These are phyloP conservation scores for Alternaria triticina DNA, from an alignment of 2,329 filamentous ascomycete genomes.

Conservation along the genomic window DNA sequence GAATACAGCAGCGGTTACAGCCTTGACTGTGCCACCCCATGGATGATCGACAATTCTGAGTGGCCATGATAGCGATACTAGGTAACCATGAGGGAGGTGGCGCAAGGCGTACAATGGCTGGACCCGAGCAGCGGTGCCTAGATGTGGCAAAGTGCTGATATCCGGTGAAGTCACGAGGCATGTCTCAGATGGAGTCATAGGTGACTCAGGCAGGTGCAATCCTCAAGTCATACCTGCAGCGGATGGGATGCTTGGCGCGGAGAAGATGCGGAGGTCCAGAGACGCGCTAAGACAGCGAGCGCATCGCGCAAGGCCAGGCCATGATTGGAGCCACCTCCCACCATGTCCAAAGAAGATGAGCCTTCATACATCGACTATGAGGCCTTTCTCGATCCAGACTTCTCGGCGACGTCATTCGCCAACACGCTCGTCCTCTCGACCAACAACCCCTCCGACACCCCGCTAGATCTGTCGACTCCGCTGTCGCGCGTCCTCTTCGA, in stretches of 20 bases:
- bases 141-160: constrained; percentile 1
- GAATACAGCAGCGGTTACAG: not conserved
- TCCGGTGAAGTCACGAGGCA: not conserved
- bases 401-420: constrained; percentile 82
- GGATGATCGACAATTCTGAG: not conserved
- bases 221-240: not conserved
- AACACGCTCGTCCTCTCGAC: constrained; percentile 87
- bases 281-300: constrained; percentile 11
- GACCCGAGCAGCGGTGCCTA: constrained; percentile 1
- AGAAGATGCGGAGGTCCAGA: not conserved
- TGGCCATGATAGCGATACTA: not conserved
- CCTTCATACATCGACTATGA: constrained; percentile 96
- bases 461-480: constrained; percentile 91
- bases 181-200: not conserved
- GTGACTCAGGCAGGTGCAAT: not conserved
- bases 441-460: constrained; percentile 88
- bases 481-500: constrained; percentile 94
- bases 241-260: not conserved
- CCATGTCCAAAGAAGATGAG: constrained; percentile 54
- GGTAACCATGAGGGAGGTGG: not conserved
- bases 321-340: not conserved
- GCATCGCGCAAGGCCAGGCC: not conserved
- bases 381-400: constrained; percentile 81
- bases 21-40: not conserved
- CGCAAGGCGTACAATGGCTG: not conserved